Percentiles rank a stretch among this genome's conserved stretches.
These are phyloP conservation scores for Vicia faba DNA, from an alignment of 306 rosid genomes.

Conservation along the genomic window DNA sequence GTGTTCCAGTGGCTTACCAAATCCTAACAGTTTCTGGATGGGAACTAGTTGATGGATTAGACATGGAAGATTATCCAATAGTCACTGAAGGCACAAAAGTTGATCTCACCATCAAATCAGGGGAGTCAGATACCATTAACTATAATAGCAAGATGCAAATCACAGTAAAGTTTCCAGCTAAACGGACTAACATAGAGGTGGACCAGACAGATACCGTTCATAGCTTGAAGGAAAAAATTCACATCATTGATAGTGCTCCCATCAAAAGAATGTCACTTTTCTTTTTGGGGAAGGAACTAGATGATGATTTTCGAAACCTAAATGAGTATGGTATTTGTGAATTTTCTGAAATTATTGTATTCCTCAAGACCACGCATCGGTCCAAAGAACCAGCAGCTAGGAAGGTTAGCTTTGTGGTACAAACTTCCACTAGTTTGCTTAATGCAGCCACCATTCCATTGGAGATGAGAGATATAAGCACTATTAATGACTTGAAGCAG, in stretches of 20 bases:
- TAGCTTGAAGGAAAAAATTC: conserved; percentile 80
- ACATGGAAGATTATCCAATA: conserved; percentile 91
- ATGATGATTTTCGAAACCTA: conserved; percentile 60
- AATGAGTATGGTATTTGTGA: conserved; percentile 65
- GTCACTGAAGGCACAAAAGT: conserved; percentile 72
- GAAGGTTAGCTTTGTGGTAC: conserved; percentile 58
- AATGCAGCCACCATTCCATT: conserved; percentile 72
- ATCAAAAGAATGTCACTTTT: conserved; percentile 67
- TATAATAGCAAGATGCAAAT: conserved; percentile 51
- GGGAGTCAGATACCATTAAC: conserved; percentile 29
- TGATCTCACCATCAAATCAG: conserved; percentile 60
- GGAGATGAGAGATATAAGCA: conserved; percentile 67
- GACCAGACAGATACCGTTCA: conserved; percentile 67
- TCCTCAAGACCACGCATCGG: conserved; percentile 49
- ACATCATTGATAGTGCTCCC: conserved; percentile 64
- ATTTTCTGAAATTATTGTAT: conserved; percentile 64
- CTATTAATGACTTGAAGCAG: conserved; percentile 63
- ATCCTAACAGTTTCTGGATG: conserved; percentile 64
- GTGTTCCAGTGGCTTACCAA: conserved; percentile 64
- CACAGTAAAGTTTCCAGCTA: conserved; percentile 56
- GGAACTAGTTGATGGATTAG: conserved; percentile 83
- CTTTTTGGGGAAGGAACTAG: conserved; percentile 62
- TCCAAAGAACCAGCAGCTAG: conserved; percentile 53
- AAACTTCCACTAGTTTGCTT: conserved; percentile 81
- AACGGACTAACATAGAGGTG: conserved; percentile 59